Evolutionary conservation across 257 asterid genomes (phyloP).

Genomic region (Coffea eugenioides): DNA sequence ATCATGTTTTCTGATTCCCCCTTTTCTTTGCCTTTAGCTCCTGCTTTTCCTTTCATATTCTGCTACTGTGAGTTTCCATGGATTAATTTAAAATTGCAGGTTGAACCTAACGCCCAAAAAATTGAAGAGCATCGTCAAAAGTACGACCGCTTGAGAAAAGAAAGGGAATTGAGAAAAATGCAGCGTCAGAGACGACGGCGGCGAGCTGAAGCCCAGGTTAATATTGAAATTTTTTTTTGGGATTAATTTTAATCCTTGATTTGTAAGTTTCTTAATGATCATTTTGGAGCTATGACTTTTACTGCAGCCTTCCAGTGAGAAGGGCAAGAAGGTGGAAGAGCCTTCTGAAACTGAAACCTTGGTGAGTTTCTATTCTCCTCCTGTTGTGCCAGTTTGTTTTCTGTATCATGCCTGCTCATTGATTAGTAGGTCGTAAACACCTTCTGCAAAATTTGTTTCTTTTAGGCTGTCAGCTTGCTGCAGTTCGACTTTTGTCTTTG

Average conservation of each 20-base stretch:
- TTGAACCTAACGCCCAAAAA: conserved; percentile 64
- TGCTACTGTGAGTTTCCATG: not conserved
- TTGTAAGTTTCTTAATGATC: not conserved
- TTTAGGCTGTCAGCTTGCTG: not conserved
- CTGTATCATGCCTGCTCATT: not conserved
- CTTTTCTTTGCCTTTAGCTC: not conserved
- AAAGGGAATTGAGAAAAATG: conserved; percentile 41
- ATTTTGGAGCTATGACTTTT: not conserved
- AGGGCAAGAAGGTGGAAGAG: not conserved
- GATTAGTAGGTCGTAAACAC: not conserved
- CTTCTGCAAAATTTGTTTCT: not conserved
- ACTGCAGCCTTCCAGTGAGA: not conserved
- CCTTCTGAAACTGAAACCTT: not conserved
- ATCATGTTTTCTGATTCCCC: not conserved
- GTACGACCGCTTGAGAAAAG: conserved; percentile 56
- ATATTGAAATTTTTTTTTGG: not conserved
- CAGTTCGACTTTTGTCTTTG: not conserved
- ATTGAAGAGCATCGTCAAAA: conserved; percentile 70
- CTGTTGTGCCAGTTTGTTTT: not conserved
- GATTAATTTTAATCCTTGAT: not conserved
- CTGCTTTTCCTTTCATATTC: not conserved
- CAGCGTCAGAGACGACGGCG: conserved; percentile 45
- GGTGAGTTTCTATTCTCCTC: not conserved
- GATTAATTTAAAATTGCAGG: conserved; percentile 40
- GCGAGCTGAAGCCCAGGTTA: conserved; percentile 35